These are phyloP conservation scores for Pythium guiyangense DNA, from an alignment of 352 stramenopile genomes.

Conservation along the genomic window DNA sequence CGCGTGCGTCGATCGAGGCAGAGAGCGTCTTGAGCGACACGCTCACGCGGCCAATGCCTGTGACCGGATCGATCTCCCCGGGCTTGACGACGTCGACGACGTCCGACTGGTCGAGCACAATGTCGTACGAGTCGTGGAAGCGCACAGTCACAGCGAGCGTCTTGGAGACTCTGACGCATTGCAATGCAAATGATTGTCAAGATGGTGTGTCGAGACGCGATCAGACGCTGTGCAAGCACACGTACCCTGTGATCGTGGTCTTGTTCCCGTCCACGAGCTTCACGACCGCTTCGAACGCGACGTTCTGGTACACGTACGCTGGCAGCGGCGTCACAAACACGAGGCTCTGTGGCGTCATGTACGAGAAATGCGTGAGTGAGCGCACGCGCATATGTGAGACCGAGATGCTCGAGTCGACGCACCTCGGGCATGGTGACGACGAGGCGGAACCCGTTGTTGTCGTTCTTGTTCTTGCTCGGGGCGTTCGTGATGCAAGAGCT, in stretches of 20 bases:
- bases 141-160: constrained; percentile 51
- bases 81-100: constrained; percentile 22
- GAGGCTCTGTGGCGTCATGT: constrained; percentile 30
- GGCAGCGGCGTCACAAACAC: constrained; percentile 50
- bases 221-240: not conserved
- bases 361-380: not conserved
- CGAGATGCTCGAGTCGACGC: constrained; percentile 4
- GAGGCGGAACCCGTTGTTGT: not conserved
- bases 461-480: too few relatives aligned
- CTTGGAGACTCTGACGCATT: constrained; percentile 24
- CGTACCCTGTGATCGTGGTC: constrained; percentile 46
- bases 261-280: constrained; percentile 65
- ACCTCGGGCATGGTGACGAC: constrained; percentile 31
- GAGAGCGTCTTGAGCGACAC: constrained; percentile 48
- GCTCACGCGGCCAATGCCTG: constrained; percentile 38
- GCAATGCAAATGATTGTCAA: too few relatives aligned
- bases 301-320: constrained; percentile 58
- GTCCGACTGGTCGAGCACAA: constrained; percentile 55
- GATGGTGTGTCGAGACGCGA: too few relatives aligned
- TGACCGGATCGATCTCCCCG: constrained; percentile 27
- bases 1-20: constrained; percentile 49
- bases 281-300: constrained; percentile 48
- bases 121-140: constrained; percentile 75
- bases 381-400: not conserved
- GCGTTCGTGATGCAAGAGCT: too few relatives aligned